Conservation (phyloP, 306 rosid genomes). For the Notholithocarpus densiflorus region DNA sequence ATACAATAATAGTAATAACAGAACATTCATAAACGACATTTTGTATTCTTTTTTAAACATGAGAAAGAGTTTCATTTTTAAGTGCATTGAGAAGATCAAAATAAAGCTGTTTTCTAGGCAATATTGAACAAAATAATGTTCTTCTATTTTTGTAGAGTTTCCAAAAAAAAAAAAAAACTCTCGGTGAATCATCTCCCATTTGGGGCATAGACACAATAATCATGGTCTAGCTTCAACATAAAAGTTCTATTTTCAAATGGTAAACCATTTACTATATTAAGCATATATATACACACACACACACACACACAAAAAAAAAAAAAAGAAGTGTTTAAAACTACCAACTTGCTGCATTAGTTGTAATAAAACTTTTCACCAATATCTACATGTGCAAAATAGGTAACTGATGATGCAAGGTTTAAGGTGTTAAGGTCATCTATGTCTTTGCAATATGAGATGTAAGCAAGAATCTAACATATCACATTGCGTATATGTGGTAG, state of each 20-base stretch:
- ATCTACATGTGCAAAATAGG: background rate
- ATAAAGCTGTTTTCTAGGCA: background rate
- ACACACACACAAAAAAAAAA: background rate
- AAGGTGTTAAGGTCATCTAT: background rate
- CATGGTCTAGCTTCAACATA: conserved; percentile 10
- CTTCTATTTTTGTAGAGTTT: conserved; percentile 7
- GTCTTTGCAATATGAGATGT: background rate
- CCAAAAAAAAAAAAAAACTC: too few species aligned
- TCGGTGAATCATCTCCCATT: conserved; percentile 12
- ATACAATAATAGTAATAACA: background rate
- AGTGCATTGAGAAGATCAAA: background rate
- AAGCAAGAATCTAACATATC: background rate
- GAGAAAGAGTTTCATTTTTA: background rate
- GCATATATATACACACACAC: background rate
- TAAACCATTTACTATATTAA: background rate
- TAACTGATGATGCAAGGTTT: conserved; percentile 2
- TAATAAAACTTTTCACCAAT: background rate
- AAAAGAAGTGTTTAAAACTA: background rate
- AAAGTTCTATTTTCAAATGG: background rate
- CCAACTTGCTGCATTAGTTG: background rate
- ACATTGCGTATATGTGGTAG: background rate
- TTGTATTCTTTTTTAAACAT: background rate
- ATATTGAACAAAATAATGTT: background rate
- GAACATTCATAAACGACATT: background rate
- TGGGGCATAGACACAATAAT: conserved; percentile 6